These are phyloP conservation scores for Leccinum fallax DNA, from an alignment of 1,284 basidiomycete species.

Conservation along the genomic window DNA sequence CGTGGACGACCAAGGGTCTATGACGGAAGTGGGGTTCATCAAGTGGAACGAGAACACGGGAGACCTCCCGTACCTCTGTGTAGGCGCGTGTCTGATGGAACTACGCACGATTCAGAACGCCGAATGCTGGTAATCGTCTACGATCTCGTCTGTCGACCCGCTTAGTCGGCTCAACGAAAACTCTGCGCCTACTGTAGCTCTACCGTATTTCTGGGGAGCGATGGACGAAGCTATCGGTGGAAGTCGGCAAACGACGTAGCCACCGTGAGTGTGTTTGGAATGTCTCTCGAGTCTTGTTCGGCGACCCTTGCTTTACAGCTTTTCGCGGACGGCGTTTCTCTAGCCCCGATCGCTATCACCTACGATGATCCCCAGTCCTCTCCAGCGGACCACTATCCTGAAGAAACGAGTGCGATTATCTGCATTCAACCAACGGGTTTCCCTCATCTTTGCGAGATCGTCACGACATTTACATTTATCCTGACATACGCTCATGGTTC, in stretches of 20 bases:
- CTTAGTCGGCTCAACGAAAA: not conserved
- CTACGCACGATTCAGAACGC: not conserved
- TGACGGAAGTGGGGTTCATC: constrained; percentile 14
- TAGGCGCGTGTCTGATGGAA: constrained; percentile 5
- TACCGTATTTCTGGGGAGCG: constrained; percentile 10
- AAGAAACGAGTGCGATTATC: not conserved
- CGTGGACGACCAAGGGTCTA: constrained; percentile 11
- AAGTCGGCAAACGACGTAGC: not conserved
- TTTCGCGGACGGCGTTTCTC: not conserved
- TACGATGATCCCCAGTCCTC: not conserved
- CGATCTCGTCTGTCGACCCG: not conserved
- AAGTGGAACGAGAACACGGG: constrained; percentile 16
- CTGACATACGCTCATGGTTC: not conserved
- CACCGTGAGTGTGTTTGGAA: constrained; percentile 5
- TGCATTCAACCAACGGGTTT: constrained; percentile 20
- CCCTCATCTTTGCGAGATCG: constrained; percentile 21
- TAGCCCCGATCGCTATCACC: constrained; percentile 14
- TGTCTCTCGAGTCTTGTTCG: not conserved
- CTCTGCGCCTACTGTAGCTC: not conserved
- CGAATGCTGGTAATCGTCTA: constrained; percentile 7
- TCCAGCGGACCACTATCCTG: not conserved
- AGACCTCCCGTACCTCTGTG: constrained; percentile 2
- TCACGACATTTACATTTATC: constrained; percentile 14
- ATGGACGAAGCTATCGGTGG: constrained; percentile 19
- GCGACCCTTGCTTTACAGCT: constrained; percentile 7